Conservation (phyloP, 352 stramenopile genomes). For the Pythium aquatile region DNA sequence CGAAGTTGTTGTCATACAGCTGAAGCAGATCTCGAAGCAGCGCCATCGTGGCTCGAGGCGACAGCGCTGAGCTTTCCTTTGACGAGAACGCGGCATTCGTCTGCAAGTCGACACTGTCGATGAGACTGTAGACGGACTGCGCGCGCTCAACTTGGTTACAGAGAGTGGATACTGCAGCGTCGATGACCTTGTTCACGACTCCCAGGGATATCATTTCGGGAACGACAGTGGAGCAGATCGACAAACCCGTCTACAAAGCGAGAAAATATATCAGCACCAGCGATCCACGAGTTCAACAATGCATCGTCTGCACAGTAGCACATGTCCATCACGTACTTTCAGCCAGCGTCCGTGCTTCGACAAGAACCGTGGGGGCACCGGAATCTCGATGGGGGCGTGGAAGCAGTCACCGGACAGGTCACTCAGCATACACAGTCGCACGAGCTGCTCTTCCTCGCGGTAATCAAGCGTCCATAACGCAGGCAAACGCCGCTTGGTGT, state of each 20-base stretch:
- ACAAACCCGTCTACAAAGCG: neutral
- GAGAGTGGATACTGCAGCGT: neutral
- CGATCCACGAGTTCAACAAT: neutral
- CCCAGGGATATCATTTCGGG: slow-evolving; percentile 18
- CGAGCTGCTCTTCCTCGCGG: neutral
- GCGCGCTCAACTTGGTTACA: slow-evolving; percentile 11
- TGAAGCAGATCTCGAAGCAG: slow-evolving; percentile 16
- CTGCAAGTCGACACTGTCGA: slow-evolving; percentile 9
- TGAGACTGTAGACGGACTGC: slow-evolving; percentile 16
- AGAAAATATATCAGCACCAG: neutral
- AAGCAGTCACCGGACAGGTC: slow-evolving; percentile 26
- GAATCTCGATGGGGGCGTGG: slow-evolving; percentile 20
- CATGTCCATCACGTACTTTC: neutral
- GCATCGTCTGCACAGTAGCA: neutral
- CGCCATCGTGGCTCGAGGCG: neutral
- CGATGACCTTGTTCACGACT: slow-evolving; percentile 18
- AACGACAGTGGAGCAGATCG: slow-evolving; percentile 8
- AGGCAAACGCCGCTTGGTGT: slow-evolving; percentile 13
- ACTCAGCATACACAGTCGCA: slow-evolving; percentile 20
- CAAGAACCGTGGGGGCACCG: neutral
- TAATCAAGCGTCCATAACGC: slow-evolving; percentile 19
- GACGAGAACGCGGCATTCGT: neutral
- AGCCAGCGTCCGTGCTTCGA: neutral
- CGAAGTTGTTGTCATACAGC: slow-evolving; percentile 11
- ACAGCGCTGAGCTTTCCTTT: slow-evolving; percentile 1